Evolutionary conservation across 768 basidiomycete species (phyloP).

Genomic region (Tulasnella sp.): DNA sequence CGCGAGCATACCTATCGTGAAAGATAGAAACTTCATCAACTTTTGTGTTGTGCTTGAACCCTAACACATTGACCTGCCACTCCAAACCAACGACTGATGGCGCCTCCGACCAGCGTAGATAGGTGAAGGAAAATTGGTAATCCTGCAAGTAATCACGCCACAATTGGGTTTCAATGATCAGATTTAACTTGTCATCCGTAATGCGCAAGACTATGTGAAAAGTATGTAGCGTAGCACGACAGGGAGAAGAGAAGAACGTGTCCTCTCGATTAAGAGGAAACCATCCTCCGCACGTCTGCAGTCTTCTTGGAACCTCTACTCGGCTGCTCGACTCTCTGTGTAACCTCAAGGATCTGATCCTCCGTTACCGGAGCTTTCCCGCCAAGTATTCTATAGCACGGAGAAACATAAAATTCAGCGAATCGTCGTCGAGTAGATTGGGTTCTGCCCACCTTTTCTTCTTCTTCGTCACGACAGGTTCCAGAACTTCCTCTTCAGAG

Average conservation of each 20-base stretch:
- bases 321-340: constrained; percentile 4
- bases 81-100: too few relatives aligned
- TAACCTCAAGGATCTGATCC: constrained; percentile 8
- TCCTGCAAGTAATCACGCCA: too few relatives aligned
- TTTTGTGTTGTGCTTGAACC: too few relatives aligned
- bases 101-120: too few relatives aligned
- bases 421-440: background rate
- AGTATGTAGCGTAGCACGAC: background rate
- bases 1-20: too few relatives aligned
- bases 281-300: background rate
- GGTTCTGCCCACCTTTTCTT: constrained; percentile 1
- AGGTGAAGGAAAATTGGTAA: too few relatives aligned
- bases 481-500: background rate
- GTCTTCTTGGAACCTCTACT: background rate
- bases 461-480: background rate
- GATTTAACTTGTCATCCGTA: too few relatives aligned
- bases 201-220: background rate
- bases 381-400: background rate
- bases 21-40: too few relatives aligned
- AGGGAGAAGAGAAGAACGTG: background rate
- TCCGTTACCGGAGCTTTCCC: background rate
- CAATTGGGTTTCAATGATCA: too few relatives aligned
- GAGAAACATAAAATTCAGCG: background rate
- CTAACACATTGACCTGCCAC: too few relatives aligned
- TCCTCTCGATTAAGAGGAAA: background rate